These are phyloP conservation scores for Epipyxis sp. DNA, from an alignment of 108 stramenopile species.

Conservation along the genomic window DNA sequence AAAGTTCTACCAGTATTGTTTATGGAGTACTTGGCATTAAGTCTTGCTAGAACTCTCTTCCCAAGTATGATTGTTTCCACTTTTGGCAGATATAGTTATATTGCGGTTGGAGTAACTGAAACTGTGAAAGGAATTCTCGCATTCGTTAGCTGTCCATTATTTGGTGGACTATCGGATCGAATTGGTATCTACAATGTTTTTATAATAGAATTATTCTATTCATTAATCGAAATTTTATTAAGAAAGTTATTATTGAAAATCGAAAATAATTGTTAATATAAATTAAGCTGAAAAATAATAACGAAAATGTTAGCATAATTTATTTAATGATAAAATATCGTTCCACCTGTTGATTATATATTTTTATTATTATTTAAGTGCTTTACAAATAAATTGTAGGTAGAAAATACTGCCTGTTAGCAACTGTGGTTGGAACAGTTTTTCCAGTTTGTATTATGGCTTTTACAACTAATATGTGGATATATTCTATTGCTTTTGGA, in stretches of 20 bases:
- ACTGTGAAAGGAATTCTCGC: slow-evolving; percentile 82
- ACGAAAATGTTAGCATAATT: too few species aligned
- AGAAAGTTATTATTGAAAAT: too few species aligned
- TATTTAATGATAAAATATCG: too few species aligned
- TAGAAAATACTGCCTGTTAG: slow-evolving; percentile 69
- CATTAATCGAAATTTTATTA: too few species aligned
- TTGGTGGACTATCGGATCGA: slow-evolving; percentile 80
- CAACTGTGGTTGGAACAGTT: slow-evolving; percentile 83
- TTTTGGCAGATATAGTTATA: slow-evolving; percentile 67
- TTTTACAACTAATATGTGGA: slow-evolving; percentile 56
- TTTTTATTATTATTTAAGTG: too few species aligned
- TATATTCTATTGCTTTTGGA: slow-evolving; percentile 48
- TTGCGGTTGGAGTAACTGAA: slow-evolving; percentile 77
- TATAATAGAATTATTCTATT: too few species aligned
- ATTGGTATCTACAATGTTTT: too few species aligned
- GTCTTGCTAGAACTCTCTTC: slow-evolving; percentile 53
- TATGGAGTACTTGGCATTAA: not conserved
- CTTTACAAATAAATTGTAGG: too few species aligned
- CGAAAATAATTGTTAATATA: too few species aligned
- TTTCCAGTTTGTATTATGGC: slow-evolving; percentile 81
- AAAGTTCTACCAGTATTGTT: slow-evolving; percentile 8
- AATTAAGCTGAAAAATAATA: too few species aligned
- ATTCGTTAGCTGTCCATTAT: slow-evolving; percentile 81
- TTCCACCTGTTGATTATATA: too few species aligned
- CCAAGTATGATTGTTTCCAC: slow-evolving; percentile 66